Evolutionary conservation across 2,329 filamentous ascomycete genomes (phyloP), one percentile per base, ranked within the genome.

Genomic region (Fusarium bactridioides): DNA sequence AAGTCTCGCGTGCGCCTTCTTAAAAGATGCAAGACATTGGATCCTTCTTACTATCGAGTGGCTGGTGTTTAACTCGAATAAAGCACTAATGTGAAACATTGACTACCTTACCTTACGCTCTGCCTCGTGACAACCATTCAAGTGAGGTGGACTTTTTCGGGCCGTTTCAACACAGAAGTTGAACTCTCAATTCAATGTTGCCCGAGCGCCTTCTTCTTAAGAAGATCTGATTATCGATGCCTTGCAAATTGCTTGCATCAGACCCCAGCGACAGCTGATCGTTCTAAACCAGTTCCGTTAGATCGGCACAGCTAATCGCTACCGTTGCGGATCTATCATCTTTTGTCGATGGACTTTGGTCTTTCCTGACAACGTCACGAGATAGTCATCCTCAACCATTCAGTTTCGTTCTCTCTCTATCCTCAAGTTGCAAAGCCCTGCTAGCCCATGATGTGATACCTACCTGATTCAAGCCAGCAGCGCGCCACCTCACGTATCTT

Each of bases 161-260:
- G 51, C 63, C 55, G 64, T 59, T 61, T 55, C 50, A 56, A 60
- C 48, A 50, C 55, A 59, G 27, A 51, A 50, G 27, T 50, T 58
- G 41, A 64, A 41, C 54, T 41, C 41, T 29, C 23, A 44, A 21
- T 37, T 27, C 35, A 18, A 37, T 41, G 53, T 29, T 40, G 31
- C 44, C 56, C 43, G 40, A 57, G 44, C 40, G 23, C 43, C 37
- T 40, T 29, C 21, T 27, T 18, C 41, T 61, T 44, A 44, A n/a
- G 37, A 54, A 44, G 37, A 68, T 68, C 41, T 62, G 56, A 37
- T 47, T 37, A 59, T 59, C 45, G 55, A 40, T 45, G 63, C 55
- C 40, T 70, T 58, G 31, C 67, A 53, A 73, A 73, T 71, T 64
- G 61, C 70, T 67, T 73, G 67, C 70, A 73, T 73, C 41, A 35